A percentile compares a stretch with the other conserved stretches of the same genome.
phyloP scores from a whole-genome alignment of 108 stramenopile genomes.

The Bacterosira constricta region DNA sequence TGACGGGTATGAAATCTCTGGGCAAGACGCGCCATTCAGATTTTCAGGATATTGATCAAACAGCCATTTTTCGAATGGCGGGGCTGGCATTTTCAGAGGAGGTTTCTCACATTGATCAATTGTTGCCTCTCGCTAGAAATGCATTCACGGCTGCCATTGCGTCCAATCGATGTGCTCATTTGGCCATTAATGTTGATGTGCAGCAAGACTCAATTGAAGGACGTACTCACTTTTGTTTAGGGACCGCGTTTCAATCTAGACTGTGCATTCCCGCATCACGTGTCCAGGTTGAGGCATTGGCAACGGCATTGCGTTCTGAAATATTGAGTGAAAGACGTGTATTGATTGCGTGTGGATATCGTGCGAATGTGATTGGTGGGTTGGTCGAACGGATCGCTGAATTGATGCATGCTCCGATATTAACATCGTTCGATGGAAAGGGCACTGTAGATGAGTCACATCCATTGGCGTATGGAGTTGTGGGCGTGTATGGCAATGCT shows the following conservation, averaged over 20 bases:
- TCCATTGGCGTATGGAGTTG: constrained; percentile 47
- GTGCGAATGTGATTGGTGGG: constrained; percentile 5
- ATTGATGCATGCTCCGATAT: constrained; percentile 36
- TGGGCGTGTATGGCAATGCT: constrained; percentile 57
- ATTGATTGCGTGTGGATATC: constrained; percentile 35
- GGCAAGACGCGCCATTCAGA: constrained; percentile 38
- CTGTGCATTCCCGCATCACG: constrained; percentile 3
- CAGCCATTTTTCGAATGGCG: constrained; percentile 46
- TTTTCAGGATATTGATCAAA: constrained; percentile 58
- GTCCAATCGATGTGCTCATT: constrained; percentile 44
- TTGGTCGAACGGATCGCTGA: constrained; percentile 37
- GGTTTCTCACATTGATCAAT: constrained; percentile 16
- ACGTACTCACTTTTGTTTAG: constrained; percentile 21
- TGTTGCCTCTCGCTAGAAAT: constrained; percentile 51
- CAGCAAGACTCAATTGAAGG: constrained; percentile 27
- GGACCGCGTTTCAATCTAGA: constrained; percentile 21
- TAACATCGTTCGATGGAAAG: constrained; percentile 54
- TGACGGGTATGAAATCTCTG: constrained; percentile 52
- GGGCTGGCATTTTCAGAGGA: constrained; percentile 39
- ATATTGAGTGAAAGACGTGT: constrained; percentile 5
- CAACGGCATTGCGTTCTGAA: constrained; percentile 33
- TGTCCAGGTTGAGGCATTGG: constrained; percentile 10
- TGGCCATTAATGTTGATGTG: constrained; percentile 54
- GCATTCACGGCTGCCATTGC: constrained; percentile 44
- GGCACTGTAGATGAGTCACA: constrained; percentile 45